phyloP scores from a whole-genome alignment of 805 yeast species.

The Candida hungchunana region DNA sequence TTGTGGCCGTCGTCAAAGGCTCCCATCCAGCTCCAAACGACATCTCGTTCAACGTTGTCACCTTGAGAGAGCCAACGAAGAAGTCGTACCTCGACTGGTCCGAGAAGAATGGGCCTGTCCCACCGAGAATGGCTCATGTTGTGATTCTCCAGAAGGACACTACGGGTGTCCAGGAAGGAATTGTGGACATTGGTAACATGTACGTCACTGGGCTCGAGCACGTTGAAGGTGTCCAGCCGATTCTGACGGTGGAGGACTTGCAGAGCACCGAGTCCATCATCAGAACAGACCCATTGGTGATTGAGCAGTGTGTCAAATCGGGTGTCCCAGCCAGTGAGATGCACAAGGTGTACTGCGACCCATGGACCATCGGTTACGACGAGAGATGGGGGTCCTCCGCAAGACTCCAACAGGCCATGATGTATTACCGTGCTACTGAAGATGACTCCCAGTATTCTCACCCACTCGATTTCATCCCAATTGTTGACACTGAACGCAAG shows the following conservation, averaged over 20 bases:
- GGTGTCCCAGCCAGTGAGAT: slow-evolving; percentile 54
- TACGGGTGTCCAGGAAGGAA: slow-evolving; percentile 67
- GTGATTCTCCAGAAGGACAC: slow-evolving; percentile 56
- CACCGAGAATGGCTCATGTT: slow-evolving; percentile 65
- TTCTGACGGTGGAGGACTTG: slow-evolving; percentile 66
- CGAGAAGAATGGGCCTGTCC: slow-evolving; percentile 53
- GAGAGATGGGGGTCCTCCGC: slow-evolving; percentile 75
- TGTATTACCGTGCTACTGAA: slow-evolving; percentile 71
- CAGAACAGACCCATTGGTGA: slow-evolving; percentile 66
- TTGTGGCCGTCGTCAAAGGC: slow-evolving; percentile 47
- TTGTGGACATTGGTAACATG: slow-evolving; percentile 51
- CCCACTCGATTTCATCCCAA: slow-evolving; percentile 80
- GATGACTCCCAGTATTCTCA: slow-evolving; percentile 67
- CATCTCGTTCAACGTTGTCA: slow-evolving; percentile 62
- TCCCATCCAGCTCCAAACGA: slow-evolving; percentile 38
- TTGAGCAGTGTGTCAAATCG: slow-evolving; percentile 65
- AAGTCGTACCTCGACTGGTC: slow-evolving; percentile 61
- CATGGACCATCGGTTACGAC: slow-evolving; percentile 69
- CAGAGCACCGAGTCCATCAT: slow-evolving; percentile 58
- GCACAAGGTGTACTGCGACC: slow-evolving; percentile 56
- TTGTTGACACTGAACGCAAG: slow-evolving; percentile 65
- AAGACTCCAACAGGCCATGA: slow-evolving; percentile 75
- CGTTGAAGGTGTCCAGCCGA: slow-evolving; percentile 66
- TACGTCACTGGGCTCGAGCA: slow-evolving; percentile 43
- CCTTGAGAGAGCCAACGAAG: slow-evolving; percentile 69